A percentile compares a stretch with the other conserved stretches of the same genome.
Evolutionary conservation across 306 rosid genomes (phyloP).

Genomic region (Vigna hirtella): DNA sequence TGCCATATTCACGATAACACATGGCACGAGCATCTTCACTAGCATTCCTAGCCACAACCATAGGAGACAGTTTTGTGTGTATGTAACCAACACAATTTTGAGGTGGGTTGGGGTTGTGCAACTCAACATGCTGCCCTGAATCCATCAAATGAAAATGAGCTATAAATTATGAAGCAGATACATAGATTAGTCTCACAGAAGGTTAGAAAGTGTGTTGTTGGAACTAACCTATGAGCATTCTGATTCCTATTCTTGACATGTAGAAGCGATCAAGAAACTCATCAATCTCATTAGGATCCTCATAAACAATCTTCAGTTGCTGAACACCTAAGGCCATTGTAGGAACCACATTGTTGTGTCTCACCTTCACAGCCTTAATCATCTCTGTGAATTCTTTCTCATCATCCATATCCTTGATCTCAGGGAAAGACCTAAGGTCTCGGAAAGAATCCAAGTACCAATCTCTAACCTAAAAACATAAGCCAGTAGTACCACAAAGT

Average conservation of each 20-base stretch:
- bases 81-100: conserved; percentile 87
- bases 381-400: conserved; percentile 81
- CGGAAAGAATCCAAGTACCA: conserved; percentile 96
- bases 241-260: conserved; percentile 96
- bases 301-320: conserved; percentile 68
- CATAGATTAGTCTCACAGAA: background rate
- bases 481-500: conserved; percentile 4
- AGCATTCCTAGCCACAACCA: conserved; percentile 76
- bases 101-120: conserved; percentile 90
- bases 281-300: conserved; percentile 78
- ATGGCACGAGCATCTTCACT: conserved; percentile 85
- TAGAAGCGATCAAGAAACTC: conserved; percentile 93
- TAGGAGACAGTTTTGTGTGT: conserved; percentile 85
- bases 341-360: conserved; percentile 97
- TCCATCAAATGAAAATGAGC: conserved; percentile 24
- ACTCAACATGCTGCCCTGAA: conserved; percentile 97
- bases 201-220: background rate
- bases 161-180: background rate
- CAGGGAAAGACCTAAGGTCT: conserved; percentile 79
- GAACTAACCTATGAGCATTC: conserved; percentile 89
- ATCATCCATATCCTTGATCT: conserved; percentile 66
- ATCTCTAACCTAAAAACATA: conserved; percentile 71
- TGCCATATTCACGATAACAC: conserved; percentile 85
- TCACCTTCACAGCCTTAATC: conserved; percentile 91
- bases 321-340: conserved; percentile 97